Conservation (phyloP, 2,329 filamentous ascomycete species). For the Aspergillus sp. region DNA sequence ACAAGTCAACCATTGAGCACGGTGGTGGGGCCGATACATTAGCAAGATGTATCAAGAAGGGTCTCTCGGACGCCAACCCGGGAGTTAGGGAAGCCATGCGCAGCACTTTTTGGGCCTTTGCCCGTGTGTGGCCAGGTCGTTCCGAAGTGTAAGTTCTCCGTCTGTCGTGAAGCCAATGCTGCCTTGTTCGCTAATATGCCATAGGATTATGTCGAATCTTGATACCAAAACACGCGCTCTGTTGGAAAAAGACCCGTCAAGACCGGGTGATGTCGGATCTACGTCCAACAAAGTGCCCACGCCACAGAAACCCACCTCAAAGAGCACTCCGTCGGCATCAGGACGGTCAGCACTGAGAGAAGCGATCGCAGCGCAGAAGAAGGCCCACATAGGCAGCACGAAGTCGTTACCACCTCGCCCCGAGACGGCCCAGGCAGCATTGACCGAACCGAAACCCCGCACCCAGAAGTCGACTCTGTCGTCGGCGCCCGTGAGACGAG, state of each 20-base stretch:
- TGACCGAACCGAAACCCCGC: conserved; percentile 31
- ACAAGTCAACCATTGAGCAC: conserved; percentile 82
- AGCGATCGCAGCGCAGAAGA: conserved; percentile 80
- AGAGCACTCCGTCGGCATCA: conserved; percentile 16
- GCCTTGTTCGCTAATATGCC: conserved; percentile 21
- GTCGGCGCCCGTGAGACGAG: conserved; percentile 57
- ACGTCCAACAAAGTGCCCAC: conserved; percentile 8
- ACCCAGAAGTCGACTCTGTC: conserved; percentile 42
- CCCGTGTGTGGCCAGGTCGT: conserved; percentile 70
- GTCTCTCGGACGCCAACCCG: conserved; percentile 84
- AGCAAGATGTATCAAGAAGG: conserved; percentile 85
- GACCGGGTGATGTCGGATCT: conserved; percentile 48
- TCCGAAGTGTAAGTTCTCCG: conserved; percentile 64
- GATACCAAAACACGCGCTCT: conserved; percentile 76
- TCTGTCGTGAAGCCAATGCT: conserved; percentile 1
- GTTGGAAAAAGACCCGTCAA: conserved; percentile 78
- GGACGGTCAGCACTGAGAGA: conserved; percentile 66
- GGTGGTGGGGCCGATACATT: conserved; percentile 76
- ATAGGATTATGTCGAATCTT: conserved; percentile 72
- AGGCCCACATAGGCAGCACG: conserved; percentile 42
- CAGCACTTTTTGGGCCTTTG: conserved; percentile 81
- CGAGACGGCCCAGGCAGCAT: conserved; percentile 55
- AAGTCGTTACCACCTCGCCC: conserved; percentile 51
- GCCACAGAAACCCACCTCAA: conserved; percentile 17
- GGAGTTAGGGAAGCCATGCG: conserved; percentile 84